These are phyloP conservation scores for Ichthyophthirius multifiliis DNA, from an alignment of 169 alveolate species.

Conservation along the genomic window DNA sequence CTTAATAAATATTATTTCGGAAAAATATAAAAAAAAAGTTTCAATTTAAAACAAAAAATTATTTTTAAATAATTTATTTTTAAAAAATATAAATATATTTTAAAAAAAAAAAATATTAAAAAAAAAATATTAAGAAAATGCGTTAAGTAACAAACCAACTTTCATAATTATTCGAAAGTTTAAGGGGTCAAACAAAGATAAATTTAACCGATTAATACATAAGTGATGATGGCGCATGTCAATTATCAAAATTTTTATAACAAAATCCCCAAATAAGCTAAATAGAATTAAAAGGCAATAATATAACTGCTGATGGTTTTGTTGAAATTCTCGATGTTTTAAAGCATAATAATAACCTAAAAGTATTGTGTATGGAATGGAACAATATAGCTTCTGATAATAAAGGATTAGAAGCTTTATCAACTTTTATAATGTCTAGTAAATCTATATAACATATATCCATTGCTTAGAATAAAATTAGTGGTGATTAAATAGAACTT, in stretches of 20 bases:
- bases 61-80: no score
- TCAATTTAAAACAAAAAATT: no score
- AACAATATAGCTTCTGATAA: slow-evolving; percentile 31
- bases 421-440: slow-evolving; percentile 27
- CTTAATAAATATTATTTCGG: no score
- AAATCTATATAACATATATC: slow-evolving; percentile 24
- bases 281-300: slow-evolving; percentile 30
- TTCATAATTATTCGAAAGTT: not conserved
- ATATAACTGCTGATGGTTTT: slow-evolving; percentile 28
- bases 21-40: no score
- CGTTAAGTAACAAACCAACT: not conserved
- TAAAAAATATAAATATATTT: no score
- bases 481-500: slow-evolving; percentile 28
- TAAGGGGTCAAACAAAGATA: slow-evolving; percentile 1
- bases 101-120: no score
- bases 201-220: slow-evolving; percentile 38
- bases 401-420: slow-evolving; percentile 27
- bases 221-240: slow-evolving; percentile 44
- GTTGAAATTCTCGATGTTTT: slow-evolving; percentile 31
- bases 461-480: slow-evolving; percentile 23
- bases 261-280: slow-evolving; percentile 11
- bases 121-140: not conserved
- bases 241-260: slow-evolving; percentile 12
- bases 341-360: slow-evolving; percentile 3
- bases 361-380: slow-evolving; percentile 34